Evolutionary conservation across 192 early-diverging fungal genomes (phyloP).

Genomic region (Backusella circina): DNA sequence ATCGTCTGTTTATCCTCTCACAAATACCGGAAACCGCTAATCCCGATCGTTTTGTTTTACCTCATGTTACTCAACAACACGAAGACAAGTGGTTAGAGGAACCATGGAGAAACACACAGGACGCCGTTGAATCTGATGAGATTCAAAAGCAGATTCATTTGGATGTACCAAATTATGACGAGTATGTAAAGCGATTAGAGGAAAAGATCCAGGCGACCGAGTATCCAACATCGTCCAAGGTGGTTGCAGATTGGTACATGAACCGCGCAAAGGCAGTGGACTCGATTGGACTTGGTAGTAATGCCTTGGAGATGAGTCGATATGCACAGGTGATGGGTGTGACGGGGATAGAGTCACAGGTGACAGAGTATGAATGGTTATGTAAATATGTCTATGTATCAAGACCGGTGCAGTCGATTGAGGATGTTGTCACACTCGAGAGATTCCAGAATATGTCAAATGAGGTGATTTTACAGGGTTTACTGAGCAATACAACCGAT

Average conservation of each 20-base stretch:
- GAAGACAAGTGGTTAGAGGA: conserved; percentile 43
- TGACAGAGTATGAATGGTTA: conserved; percentile 55
- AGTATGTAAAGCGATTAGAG: conserved; percentile 33
- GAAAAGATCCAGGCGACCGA: conserved; percentile 26
- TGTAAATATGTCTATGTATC: conserved; percentile 58
- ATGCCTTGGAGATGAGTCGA: conserved; percentile 52
- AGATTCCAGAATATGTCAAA: conserved; percentile 20
- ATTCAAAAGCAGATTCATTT: conserved; percentile 39
- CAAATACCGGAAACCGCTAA: conserved; percentile 59
- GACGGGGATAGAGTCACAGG: conserved; percentile 42
- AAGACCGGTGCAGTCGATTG: conserved; percentile 29
- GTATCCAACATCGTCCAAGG: conserved; percentile 46
- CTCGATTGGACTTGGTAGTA: conserved; percentile 42
- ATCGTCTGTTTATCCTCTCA: conserved; percentile 54
- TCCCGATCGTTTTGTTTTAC: conserved; percentile 36
- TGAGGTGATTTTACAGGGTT: conserved; percentile 23
- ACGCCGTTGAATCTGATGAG: conserved; percentile 53
- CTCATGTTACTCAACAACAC: conserved; percentile 15
- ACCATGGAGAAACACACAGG: conserved; percentile 54
- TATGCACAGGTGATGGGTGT: conserved; percentile 50
- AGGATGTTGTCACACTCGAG: conserved; percentile 11
- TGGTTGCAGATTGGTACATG: conserved; percentile 58
- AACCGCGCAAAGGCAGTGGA: conserved; percentile 55
- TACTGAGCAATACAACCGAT: conserved; percentile 28
- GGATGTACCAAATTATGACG: conserved; percentile 28